Percentiles rank a stretch among this genome's conserved stretches.
These are phyloP conservation scores for Phaeodactylum tricornutum DNA, from an alignment of 108 stramenopile species.

Conservation along the genomic window DNA sequence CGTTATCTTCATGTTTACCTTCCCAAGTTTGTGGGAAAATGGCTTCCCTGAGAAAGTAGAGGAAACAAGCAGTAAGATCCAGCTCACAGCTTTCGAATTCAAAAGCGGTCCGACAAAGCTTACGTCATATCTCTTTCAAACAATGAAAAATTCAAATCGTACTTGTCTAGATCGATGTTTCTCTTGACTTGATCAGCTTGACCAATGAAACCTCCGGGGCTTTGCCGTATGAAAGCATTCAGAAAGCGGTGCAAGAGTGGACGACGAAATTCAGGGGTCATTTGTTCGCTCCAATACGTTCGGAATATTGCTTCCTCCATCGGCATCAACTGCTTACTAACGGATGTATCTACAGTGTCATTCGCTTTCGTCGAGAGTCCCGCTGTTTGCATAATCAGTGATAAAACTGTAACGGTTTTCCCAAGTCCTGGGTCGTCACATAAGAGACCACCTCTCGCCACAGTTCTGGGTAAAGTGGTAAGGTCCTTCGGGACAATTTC, in stretches of 20 bases:
- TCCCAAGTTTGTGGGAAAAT: neutral
- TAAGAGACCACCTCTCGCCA: conserved; percentile 32
- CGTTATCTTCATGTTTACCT: neutral
- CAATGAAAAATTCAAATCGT: conserved; percentile 15
- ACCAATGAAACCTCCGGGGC: conserved; percentile 4
- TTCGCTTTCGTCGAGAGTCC: conserved; percentile 34
- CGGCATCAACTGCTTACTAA: neutral
- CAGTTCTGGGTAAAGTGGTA: conserved; percentile 6
- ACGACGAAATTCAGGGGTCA: conserved; percentile 15
- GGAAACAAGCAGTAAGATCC: no score
- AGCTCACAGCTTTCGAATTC: no score
- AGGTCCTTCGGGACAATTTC: conserved; percentile 2
- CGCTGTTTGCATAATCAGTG: conserved; percentile 58
- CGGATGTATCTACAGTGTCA: neutral
- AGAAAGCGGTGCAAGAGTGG: conserved; percentile 18
- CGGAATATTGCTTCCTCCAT: conserved; percentile 28
- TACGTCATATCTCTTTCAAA: neutral
- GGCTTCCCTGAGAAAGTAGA: no score
- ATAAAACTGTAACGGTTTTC: conserved; percentile 75
- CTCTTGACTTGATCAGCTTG: neutral
- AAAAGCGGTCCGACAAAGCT: neutral
- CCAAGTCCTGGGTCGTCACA: conserved; percentile 78
- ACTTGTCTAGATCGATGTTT: conserved; percentile 14
- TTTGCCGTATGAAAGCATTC: conserved; percentile 10
- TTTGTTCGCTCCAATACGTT: conserved; percentile 48